Conservation (phyloP, 2,329 filamentous ascomycete genomes). For the Cytospora schulzeri region DNA sequence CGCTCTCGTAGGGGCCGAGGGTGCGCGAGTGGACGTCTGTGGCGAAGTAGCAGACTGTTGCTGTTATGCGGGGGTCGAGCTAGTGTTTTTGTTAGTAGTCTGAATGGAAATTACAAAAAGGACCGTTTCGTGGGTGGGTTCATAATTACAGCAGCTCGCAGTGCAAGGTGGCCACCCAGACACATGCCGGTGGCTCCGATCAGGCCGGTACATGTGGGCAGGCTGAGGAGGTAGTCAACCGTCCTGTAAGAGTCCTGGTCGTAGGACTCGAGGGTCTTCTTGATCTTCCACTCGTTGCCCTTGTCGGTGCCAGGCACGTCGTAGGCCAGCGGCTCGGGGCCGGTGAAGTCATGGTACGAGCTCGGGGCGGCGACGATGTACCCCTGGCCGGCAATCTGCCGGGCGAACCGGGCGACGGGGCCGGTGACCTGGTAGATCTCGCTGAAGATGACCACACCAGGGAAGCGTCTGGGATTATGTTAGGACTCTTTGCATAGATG, state of each 20-base stretch:
- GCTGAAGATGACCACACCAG: slow-evolving; percentile 84
- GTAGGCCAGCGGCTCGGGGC: slow-evolving; percentile 80
- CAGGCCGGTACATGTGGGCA: slow-evolving; percentile 78
- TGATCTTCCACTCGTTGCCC: slow-evolving; percentile 84
- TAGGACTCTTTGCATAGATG: slow-evolving; percentile 2
- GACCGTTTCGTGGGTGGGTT: background rate
- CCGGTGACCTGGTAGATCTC: slow-evolving; percentile 85
- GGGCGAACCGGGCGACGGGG: slow-evolving; percentile 83
- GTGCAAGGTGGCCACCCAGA: slow-evolving; percentile 82
- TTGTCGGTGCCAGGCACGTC: slow-evolving; percentile 84
- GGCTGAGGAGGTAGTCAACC: slow-evolving; percentile 69
- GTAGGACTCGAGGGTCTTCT: slow-evolving; percentile 83
- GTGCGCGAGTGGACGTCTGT: slow-evolving; percentile 85
- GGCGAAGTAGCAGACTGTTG: slow-evolving; percentile 85
- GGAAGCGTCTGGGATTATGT: slow-evolving; percentile 61
- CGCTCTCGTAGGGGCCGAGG: slow-evolving; percentile 63
- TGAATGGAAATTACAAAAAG: background rate
- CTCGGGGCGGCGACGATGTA: slow-evolving; percentile 92
- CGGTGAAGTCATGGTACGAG: slow-evolving; percentile 91
- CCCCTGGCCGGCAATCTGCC: slow-evolving; percentile 88
- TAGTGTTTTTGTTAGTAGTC: slow-evolving; percentile 33
- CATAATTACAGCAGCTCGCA: slow-evolving; percentile 53
- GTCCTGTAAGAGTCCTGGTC: slow-evolving; percentile 74
- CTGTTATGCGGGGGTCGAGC: slow-evolving; percentile 75
- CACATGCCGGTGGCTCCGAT: slow-evolving; percentile 89